Conservation (phyloP, 768 basidiomycete species). For the Terana coerulea region DNA sequence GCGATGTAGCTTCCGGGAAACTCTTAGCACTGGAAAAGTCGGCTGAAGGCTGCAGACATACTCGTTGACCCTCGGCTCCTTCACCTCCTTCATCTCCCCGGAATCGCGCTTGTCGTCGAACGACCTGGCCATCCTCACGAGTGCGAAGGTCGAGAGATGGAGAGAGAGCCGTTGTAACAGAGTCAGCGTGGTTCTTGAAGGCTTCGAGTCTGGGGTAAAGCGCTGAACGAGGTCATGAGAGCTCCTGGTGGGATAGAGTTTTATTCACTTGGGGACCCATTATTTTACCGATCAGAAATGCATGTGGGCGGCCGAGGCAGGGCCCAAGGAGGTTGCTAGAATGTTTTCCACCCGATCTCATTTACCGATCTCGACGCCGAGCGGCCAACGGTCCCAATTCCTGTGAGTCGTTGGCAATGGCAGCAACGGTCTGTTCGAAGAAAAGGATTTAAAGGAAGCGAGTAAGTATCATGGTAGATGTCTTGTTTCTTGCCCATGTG, state of each 20-base stretch:
- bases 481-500: too few species aligned
- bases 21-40: neutral
- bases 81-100: conserved; percentile 9
- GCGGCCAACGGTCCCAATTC: too few species aligned
- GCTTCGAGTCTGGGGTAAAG: neutral
- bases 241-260: neutral
- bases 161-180: too few species aligned
- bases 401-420: too few species aligned
- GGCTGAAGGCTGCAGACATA: neutral
- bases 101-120: conserved; percentile 1
- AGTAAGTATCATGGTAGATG: too few species aligned
- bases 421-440: too few species aligned
- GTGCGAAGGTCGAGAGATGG: neutral
- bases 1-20: conserved; percentile 4
- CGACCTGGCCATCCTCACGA: conserved; percentile 5
- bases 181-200: conserved; percentile 5
- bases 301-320: neutral
- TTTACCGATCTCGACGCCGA: neutral
- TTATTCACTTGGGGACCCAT: neutral
- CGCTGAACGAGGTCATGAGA: conserved; percentile 10
- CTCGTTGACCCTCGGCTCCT: too few species aligned
- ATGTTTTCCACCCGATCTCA: conserved; percentile 4
- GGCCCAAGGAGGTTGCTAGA: neutral
- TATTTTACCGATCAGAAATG: conserved; percentile 12
- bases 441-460: too few species aligned